Conservation (phyloP, 805 yeast genomes). For the Starmerella tilneyi region DNA sequence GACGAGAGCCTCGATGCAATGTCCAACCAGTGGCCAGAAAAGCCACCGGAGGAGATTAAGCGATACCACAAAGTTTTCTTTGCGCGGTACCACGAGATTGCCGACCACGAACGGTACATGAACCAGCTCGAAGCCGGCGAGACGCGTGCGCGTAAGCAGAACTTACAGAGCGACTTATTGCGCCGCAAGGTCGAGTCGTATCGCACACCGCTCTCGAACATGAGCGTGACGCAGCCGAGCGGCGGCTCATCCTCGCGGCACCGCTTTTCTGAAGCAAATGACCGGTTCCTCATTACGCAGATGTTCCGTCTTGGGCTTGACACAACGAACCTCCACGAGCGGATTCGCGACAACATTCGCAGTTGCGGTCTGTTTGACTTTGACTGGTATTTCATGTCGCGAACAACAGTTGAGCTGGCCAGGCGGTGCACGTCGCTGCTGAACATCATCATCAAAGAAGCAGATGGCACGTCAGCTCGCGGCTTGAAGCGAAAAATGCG, state of each 20-base stretch:
- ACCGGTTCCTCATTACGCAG: conserved; percentile 70
- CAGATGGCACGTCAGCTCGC: conserved; percentile 32
- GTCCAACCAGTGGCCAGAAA: conserved; percentile 49
- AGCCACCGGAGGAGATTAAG: conserved; percentile 64
- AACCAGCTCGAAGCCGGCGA: conserved; percentile 82
- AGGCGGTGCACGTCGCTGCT: conserved; percentile 75
- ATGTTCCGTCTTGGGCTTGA: conserved; percentile 72
- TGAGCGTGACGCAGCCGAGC: conserved; percentile 37
- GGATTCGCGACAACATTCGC: conserved; percentile 60
- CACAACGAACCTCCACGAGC: conserved; percentile 62
- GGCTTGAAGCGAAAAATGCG: conserved; percentile 28
- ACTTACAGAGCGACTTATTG: conserved; percentile 66
- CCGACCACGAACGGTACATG: conserved; percentile 79
- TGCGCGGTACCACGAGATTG: conserved; percentile 64
- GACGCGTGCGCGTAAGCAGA: conserved; percentile 53
- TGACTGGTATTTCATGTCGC: conserved; percentile 75
- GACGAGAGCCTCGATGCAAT: conserved; percentile 47
- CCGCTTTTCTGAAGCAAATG: conserved; percentile 78
- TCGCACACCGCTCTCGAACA: conserved; percentile 64
- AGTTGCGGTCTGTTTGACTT: conserved; percentile 66
- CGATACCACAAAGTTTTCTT: conserved; percentile 73
- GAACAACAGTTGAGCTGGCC: conserved; percentile 66
- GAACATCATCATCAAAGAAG: conserved; percentile 63
- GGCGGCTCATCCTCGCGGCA: conserved; percentile 29
- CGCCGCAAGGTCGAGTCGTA: conserved; percentile 62